Conservation (phyloP, 2,329 filamentous ascomycete species). For the Beauveria sp. region DNA sequence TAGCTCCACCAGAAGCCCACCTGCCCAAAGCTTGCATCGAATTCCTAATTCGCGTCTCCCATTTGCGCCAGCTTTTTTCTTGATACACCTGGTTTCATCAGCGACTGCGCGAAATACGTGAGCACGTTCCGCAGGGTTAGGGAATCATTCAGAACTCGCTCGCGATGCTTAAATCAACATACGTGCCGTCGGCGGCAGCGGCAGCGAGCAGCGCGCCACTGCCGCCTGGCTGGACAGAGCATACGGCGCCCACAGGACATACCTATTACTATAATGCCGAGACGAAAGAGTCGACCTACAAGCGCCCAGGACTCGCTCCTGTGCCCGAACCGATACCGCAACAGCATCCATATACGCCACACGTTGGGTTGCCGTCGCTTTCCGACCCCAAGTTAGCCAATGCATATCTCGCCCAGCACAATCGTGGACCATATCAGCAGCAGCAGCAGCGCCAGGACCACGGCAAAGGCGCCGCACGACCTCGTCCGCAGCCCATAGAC, state of each 20-base stretch:
- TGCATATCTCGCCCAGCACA: slow-evolving; percentile 51
- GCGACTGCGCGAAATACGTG: neutral
- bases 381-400: slow-evolving; percentile 51
- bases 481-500: slow-evolving; percentile 63
- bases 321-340: slow-evolving; percentile 12
- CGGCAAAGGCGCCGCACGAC: slow-evolving; percentile 50
- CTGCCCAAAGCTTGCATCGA: neutral
- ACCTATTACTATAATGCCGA: slow-evolving; percentile 79
- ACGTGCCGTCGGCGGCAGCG: slow-evolving; percentile 46
- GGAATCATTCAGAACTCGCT: neutral
- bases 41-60: neutral
- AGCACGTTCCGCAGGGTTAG: neutral
- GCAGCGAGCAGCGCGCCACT: slow-evolving; percentile 45
- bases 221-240: slow-evolving; percentile 82
- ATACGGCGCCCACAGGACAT: slow-evolving; percentile 82
- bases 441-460: slow-evolving; percentile 39
- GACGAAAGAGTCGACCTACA: slow-evolving; percentile 83
- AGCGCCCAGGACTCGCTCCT: slow-evolving; percentile 49
- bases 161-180: slow-evolving; percentile 69
- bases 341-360: slow-evolving; percentile 24
- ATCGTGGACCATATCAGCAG: slow-evolving; percentile 30
- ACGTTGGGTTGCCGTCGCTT: slow-evolving; percentile 29
- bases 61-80: neutral
- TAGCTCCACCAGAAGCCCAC: slow-evolving; percentile 1
- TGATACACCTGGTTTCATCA: neutral